phyloP scores from a whole-genome alignment of 257 asterid species.

The Penstemon eatonii region DNA sequence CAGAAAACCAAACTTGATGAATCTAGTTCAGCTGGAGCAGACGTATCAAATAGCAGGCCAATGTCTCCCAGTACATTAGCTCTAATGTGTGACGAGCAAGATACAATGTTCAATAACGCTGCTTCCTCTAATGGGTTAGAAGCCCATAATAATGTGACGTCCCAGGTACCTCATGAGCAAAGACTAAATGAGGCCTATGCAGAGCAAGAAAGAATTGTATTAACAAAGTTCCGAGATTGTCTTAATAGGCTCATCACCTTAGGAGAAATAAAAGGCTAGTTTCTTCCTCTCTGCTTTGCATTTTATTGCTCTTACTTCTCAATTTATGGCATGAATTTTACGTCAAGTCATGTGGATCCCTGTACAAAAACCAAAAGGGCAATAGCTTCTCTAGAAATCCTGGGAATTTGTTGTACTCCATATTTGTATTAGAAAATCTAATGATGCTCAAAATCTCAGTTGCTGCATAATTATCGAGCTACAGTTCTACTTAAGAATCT shows the following conservation, averaged over 20 bases:
- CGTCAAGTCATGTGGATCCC: no score
- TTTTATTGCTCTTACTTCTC: slow-evolving; percentile 12
- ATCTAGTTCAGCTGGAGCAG: slow-evolving; percentile 62
- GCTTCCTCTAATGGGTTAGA: slow-evolving; percentile 52
- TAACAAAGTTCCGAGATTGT: slow-evolving; percentile 89
- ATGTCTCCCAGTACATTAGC: slow-evolving; percentile 97
- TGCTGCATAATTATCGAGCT: no score
- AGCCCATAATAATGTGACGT: slow-evolving; percentile 40
- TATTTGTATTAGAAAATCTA: no score
- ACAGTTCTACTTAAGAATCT: no score
- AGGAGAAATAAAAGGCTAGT: slow-evolving; percentile 84
- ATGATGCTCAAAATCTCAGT: no score
- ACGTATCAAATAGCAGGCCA: slow-evolving; percentile 65
- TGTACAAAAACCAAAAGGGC: no score
- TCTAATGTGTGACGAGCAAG: slow-evolving; percentile 93
- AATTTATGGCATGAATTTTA: neutral
- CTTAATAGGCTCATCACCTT: slow-evolving; percentile 83
- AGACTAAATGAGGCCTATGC: slow-evolving; percentile 57
- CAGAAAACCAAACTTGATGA: slow-evolving; percentile 49
- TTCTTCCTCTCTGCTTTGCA: slow-evolving; percentile 26
- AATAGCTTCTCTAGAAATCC: no score
- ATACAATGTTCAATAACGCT: slow-evolving; percentile 59
- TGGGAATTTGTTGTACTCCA: no score
- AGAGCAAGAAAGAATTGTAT: slow-evolving; percentile 88
- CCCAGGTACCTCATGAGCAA: slow-evolving; percentile 56